Conservation (phyloP, 2,329 filamentous ascomycete species). For the Xylariales sp. region DNA sequence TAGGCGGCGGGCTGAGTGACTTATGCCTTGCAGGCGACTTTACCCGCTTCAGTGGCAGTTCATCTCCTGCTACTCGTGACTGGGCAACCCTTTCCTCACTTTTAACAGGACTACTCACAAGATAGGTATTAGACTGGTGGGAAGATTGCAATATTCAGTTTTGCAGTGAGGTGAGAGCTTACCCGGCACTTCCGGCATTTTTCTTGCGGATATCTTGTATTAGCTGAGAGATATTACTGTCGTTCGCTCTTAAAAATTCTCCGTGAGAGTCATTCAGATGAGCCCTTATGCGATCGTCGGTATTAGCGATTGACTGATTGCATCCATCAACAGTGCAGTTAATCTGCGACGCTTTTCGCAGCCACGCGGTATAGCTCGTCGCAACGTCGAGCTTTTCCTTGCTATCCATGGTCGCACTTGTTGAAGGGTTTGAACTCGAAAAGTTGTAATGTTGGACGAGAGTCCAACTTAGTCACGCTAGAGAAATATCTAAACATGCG, state of each 20-base stretch:
- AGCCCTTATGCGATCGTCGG: neutral
- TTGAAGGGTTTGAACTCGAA: neutral
- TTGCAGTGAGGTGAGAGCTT: no score
- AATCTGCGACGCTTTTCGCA: neutral
- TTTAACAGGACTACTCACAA: no score
- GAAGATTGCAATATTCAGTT: no score
- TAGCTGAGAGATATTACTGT: neutral
- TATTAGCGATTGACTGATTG: neutral
- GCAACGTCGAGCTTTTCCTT: neutral
- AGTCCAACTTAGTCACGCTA: no score
- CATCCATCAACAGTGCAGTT: neutral
- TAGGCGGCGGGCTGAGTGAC: no score
- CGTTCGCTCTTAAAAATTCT: neutral
- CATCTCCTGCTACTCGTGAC: no score
- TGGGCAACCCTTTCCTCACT: no score
- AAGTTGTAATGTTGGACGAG: neutral
- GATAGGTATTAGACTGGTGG: no score
- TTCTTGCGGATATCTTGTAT: neutral
- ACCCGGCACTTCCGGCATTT: no score
- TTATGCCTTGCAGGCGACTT: no score
- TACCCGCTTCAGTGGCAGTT: no score
- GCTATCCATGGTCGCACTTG: neutral
- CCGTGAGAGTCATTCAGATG: neutral
- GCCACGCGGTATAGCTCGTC: neutral
- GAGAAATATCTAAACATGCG: neutral